phyloP scores from a whole-genome alignment of 768 basidiomycete genomes.

The Pisolithus sp. region DNA sequence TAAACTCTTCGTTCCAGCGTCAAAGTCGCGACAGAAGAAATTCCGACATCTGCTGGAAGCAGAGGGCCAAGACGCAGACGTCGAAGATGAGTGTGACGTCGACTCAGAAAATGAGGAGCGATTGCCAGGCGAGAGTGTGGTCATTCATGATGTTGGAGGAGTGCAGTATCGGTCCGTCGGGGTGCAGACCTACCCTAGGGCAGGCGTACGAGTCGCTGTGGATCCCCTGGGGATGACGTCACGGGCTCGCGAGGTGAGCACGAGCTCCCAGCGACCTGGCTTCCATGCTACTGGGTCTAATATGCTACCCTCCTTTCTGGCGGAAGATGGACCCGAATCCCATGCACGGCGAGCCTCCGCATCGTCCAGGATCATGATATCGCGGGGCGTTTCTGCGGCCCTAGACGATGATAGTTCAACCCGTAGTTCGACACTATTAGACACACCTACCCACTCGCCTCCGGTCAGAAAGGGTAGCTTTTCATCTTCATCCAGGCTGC shows the following conservation, averaged over 20 bases:
- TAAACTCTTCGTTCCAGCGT: conserved; percentile 41
- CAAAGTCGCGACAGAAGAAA: conserved; percentile 38
- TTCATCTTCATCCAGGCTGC: conserved; percentile 7
- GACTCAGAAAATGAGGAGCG: conserved; percentile 45
- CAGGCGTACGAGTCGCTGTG: conserved; percentile 52
- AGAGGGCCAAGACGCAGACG: conserved; percentile 76
- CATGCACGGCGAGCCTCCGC: not conserved
- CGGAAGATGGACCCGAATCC: not conserved
- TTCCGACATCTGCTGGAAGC: conserved; percentile 48
- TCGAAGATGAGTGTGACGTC: conserved; percentile 55
- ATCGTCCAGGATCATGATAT: not conserved
- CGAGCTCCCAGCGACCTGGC: conserved; percentile 16
- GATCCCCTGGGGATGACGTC: conserved; percentile 17
- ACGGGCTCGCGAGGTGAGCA: conserved; percentile 16
- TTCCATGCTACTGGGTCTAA: conserved; percentile 8
- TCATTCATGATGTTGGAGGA: conserved; percentile 7
- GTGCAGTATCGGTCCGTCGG: conserved; percentile 53
- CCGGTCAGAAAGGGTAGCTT: not conserved
- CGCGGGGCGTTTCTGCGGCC: not conserved
- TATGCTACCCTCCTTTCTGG: not conserved
- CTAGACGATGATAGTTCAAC: not conserved
- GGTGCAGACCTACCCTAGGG: conserved; percentile 60
- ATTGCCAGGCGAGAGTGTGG: conserved; percentile 30
- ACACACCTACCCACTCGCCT: not conserved
- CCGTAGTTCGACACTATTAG: not conserved